phyloP scores from a whole-genome alignment of 176 grass and related monocot genomes.

The Zoysia japonica region DNA sequence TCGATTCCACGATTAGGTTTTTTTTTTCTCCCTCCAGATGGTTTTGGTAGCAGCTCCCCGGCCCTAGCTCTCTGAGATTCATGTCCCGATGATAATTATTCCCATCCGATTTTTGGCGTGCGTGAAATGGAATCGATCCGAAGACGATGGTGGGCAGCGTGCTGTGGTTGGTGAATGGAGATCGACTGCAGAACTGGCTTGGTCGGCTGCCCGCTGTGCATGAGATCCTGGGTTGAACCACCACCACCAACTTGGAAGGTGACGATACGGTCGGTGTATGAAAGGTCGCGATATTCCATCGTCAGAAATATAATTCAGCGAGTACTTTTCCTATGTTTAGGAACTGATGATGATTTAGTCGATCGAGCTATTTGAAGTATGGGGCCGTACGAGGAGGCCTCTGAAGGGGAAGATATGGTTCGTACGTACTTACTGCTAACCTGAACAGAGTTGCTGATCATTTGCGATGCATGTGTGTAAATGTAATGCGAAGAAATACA shows the following conservation, averaged over 20 bases:
- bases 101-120: conserved; percentile 2
- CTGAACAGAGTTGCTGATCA: not conserved
- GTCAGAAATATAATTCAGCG: not conserved
- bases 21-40: not conserved
- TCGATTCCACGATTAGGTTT: conserved; percentile 19
- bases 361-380: conserved; percentile 20
- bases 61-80: conserved; percentile 3
- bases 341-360: not conserved
- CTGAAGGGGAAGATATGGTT: conserved; percentile 12
- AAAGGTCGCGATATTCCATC: not conserved
- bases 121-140: conserved; percentile 11
- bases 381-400: conserved; percentile 22
- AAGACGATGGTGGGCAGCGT: not conserved
- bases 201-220: conserved; percentile 24
- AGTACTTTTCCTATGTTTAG: not conserved
- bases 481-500: not conserved
- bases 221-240: not conserved
- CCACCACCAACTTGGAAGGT: conserved; percentile 14
- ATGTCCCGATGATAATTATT: conserved; percentile 20
- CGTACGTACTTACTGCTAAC: too few species aligned
- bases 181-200: conserved; percentile 21
- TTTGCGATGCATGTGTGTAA: not conserved
- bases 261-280: not conserved
- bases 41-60: not conserved
- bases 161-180: not conserved